A percentile compares a stretch with the other conserved stretches of the same genome.
phyloP scores from a whole-genome alignment of 345 rosid genomes.

The Cardamine resedifolia region DNA sequence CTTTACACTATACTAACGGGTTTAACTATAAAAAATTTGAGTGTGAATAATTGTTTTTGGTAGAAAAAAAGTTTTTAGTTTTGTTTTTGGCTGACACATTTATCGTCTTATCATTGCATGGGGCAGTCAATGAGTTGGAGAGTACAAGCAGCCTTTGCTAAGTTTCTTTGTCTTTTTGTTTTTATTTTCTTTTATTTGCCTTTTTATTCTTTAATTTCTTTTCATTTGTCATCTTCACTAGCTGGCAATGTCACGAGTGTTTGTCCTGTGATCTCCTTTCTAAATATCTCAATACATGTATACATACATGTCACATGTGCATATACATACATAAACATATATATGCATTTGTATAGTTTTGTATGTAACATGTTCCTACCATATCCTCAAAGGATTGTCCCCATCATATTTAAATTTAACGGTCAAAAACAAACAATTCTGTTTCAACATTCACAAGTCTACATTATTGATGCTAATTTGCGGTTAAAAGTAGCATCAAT shows the following conservation, averaged over 20 bases:
- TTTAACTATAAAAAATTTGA: constrained; percentile 12
- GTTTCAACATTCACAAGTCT: constrained; percentile 28
- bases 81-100: constrained; percentile 46
- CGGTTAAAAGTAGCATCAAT: background rate
- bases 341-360: constrained; percentile 1
- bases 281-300: constrained; percentile 36
- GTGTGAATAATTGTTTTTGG: constrained; percentile 13
- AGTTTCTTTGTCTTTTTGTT: constrained; percentile 44
- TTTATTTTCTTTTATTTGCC: constrained; percentile 42
- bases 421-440: constrained; percentile 26
- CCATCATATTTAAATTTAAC: constrained; percentile 26
- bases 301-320: constrained; percentile 28
- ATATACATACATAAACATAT: background rate
- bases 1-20: constrained; percentile 14
- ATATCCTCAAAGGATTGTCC: constrained; percentile 28
- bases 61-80: background rate
- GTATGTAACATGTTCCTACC: constrained; percentile 31
- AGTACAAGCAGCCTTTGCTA: constrained; percentile 44
- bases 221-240: constrained; percentile 43
- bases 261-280: constrained; percentile 42
- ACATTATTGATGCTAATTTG: constrained; percentile 14
- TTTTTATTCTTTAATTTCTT: constrained; percentile 39
- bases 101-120: constrained; percentile 49
- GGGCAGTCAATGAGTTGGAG: constrained; percentile 44
- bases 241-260: constrained; percentile 51